Base-by-base conservation (phyloP, 2,329 filamentous ascomycete species). In the Paracoccidioides brasiliensis region DNA sequence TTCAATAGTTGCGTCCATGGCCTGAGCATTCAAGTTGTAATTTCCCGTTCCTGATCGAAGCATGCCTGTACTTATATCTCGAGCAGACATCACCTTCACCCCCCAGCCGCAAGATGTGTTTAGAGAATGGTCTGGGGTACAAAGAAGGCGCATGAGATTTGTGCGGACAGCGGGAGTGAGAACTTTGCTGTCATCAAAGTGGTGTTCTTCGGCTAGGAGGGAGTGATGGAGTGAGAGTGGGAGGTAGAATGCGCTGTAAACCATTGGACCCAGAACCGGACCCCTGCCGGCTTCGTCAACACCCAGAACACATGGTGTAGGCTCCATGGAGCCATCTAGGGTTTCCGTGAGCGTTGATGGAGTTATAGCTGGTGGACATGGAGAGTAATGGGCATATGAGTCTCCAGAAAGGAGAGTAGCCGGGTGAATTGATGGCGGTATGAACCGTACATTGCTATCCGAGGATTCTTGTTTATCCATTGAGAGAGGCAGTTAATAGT, bases 21-120 rank as follows among this genome's bases (percentile, higher is more conserved):
- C 91, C 71, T 98, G 93, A 4, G 90, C 89, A 68, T 98, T 98
- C 61, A 98, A 81, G 69, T 98, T 98, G 74, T 96, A 94, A 3
- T 76, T 68, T 15, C 73, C 72, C 7, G 66, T 72, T 8, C 66
- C 67, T 7, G 76, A 74, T 6, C 80, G 78, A 64, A 93, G 76
- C 88, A 94, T 94, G 64, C 81, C 80, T 6, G 88, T 80, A 43
- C 79, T 81, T 64, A 95, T 95, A 72, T 91, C 87, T 46, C 85
- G 81, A 7, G 93, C 90, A 0, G 88, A 95, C 60, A 97, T 81
- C 15, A 85, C 77, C 28, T 84, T 79, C 5, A 87, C 83, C 4
- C 90, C 90, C 87, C 89, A 97, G 33, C 91, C 93, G 67, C 86
- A 93, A 3, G 78, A 76, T 15, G 74, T 67, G 64, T 79, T 75